phyloP scores from a whole-genome alignment of 2,329 filamentous ascomycete genomes.

The Gnomoniopsis sp. region DNA sequence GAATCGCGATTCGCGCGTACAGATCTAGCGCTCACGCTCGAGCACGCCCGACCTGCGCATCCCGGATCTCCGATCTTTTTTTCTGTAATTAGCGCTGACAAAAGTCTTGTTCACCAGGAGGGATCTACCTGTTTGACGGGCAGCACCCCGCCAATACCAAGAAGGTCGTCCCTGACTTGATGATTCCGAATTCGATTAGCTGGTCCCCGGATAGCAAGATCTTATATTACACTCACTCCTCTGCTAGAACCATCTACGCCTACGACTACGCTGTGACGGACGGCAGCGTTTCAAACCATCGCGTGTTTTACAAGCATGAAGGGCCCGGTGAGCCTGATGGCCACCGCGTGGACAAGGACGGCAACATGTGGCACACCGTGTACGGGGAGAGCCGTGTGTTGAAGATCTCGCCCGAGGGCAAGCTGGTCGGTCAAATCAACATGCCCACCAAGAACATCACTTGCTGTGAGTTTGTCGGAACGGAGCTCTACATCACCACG shows the following conservation, averaged over 20 bases:
- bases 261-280: constrained; percentile 69
- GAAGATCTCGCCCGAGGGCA: constrained; percentile 66
- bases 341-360: constrained; percentile 77
- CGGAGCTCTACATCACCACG: constrained; percentile 73
- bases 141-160: constrained; percentile 58
- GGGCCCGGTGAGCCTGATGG: constrained; percentile 73
- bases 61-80: background rate
- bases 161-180: constrained; percentile 50
- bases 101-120: constrained; percentile 45
- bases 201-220: constrained; percentile 72
- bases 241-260: constrained; percentile 64
- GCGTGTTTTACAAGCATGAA: constrained; percentile 69
- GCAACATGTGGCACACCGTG: constrained; percentile 86
- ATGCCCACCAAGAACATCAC: constrained; percentile 78
- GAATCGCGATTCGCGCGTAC: background rate
- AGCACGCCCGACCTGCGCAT: background rate
- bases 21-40: background rate
- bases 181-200: constrained; percentile 80
- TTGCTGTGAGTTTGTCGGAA: constrained; percentile 76
- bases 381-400: constrained; percentile 76
- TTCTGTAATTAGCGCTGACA: constrained; percentile 2
- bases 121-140: constrained; percentile 68
- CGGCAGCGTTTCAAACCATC: constrained; percentile 64
- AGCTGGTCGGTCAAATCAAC: constrained; percentile 69
- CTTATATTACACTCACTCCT: constrained; percentile 82